phyloP scores from a whole-genome alignment of 2,329 filamentous ascomycete species.

The Ophiostoma triangulosporum region DNA sequence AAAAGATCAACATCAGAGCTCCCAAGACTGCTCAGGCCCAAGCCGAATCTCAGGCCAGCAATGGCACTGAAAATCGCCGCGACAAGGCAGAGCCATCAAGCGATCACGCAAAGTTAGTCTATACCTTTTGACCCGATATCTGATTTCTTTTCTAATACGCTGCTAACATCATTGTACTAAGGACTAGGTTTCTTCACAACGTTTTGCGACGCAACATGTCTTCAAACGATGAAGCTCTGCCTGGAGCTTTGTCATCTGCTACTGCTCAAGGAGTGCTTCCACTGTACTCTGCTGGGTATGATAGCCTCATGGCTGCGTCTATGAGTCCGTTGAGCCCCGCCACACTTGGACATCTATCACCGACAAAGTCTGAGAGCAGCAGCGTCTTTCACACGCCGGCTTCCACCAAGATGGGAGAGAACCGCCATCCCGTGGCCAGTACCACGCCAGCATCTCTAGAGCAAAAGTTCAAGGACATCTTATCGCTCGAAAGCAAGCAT shows the following conservation, averaged over 20 bases:
- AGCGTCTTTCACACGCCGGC: slow-evolving; percentile 11
- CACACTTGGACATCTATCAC: slow-evolving; percentile 10
- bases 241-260: slow-evolving; percentile 34
- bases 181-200: slow-evolving; percentile 31
- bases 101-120: background rate
- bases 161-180: slow-evolving; percentile 11
- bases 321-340: slow-evolving; percentile 7
- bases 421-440: slow-evolving; percentile 24
- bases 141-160: background rate
- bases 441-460: slow-evolving; percentile 19
- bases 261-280: slow-evolving; percentile 37
- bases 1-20: background rate
- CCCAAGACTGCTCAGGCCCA: background rate
- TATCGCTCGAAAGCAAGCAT: slow-evolving; percentile 10
- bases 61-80: background rate
- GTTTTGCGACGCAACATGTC: slow-evolving; percentile 37
- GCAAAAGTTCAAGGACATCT: slow-evolving; percentile 16
- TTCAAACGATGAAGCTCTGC: slow-evolving; percentile 20
- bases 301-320: slow-evolving; percentile 11
- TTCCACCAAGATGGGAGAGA: slow-evolving; percentile 28
- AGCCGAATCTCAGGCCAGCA: background rate
- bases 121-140: background rate
- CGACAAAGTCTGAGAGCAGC: slow-evolving; percentile 13
- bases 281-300: slow-evolving; percentile 12
- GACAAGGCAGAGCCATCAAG: background rate